Percentiles rank a stretch among this genome's conserved stretches.
These are phyloP conservation scores for Cetradonia linearis DNA, from an alignment of 495 filamentous ascomycete species.

Conservation along the genomic window DNA sequence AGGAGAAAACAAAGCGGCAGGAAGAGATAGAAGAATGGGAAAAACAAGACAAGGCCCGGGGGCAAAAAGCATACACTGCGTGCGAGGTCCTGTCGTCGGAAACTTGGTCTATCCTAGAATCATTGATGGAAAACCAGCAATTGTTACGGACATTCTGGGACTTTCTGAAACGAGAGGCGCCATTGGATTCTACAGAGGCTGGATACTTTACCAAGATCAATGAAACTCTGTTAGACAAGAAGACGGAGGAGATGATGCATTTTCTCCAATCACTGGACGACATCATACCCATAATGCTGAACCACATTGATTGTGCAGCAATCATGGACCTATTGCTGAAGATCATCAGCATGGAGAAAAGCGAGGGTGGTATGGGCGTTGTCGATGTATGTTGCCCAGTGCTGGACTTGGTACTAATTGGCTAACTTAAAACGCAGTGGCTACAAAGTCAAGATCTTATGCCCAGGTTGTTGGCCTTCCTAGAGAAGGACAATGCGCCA, in stretches of 20 bases:
- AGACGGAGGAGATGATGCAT: constrained; percentile 91
- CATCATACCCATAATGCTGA: constrained; percentile 73
- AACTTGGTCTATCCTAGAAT: constrained; percentile 90
- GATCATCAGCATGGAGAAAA: constrained; percentile 93
- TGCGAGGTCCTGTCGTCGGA: constrained; percentile 92
- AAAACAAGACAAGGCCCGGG: constrained; percentile 71
- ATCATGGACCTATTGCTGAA: constrained; percentile 97
- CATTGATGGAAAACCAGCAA: constrained; percentile 72
- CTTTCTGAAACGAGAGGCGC: constrained; percentile 67
- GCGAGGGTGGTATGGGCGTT: constrained; percentile 80
- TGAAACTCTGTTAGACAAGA: constrained; percentile 89
- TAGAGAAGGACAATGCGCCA: constrained; percentile 69
- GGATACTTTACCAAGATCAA: constrained; percentile 99
- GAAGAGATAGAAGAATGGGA: constrained; percentile 52
- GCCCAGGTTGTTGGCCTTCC: constrained; percentile 73
- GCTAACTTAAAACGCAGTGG: constrained; percentile 52
- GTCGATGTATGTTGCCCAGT: constrained; percentile 63
- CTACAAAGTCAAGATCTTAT: constrained; percentile 86
- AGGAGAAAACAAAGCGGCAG: constrained; percentile 34
- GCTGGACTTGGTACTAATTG: not conserved
- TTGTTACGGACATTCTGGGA: constrained; percentile 80
- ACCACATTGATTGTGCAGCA: constrained; percentile 95
- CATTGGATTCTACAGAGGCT: constrained; percentile 83
- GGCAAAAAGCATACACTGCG: constrained; percentile 83
- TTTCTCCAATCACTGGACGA: constrained; percentile 74